Evolutionary conservation across 2,329 filamentous ascomycete species (phyloP).

Genomic region (Zymoseptoria crescenta): DNA sequence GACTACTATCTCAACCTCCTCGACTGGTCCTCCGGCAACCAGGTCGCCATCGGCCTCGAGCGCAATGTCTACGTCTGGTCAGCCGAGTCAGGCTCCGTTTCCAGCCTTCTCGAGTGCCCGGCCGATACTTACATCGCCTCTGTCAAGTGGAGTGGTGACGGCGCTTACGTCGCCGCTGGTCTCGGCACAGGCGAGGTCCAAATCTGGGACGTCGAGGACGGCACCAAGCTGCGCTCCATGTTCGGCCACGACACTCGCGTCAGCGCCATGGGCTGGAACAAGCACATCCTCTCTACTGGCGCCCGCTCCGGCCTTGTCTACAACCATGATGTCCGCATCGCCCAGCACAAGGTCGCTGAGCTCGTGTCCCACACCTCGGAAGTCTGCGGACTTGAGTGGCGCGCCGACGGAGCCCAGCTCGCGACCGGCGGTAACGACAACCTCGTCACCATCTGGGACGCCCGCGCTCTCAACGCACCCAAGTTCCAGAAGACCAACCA

Average conservation of each 20-base stretch:
- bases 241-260: conserved; percentile 94
- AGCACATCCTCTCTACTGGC: conserved; percentile 92
- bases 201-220: conserved; percentile 97
- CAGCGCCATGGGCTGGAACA: conserved; percentile 98
- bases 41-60: conserved; percentile 95
- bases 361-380: conserved; percentile 95
- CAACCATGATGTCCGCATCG: conserved; percentile 97
- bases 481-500: conserved; percentile 99
- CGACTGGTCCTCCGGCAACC: conserved; percentile 96
- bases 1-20: conserved; percentile 99
- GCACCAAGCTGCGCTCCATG: conserved; percentile 95
- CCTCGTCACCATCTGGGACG: conserved; percentile 98
- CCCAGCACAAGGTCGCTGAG: conserved; percentile 96
- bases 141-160: conserved; percentile 97
- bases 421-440: conserved; percentile 98
- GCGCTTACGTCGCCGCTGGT: conserved; percentile 90
- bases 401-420: conserved; percentile 89
- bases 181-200: conserved; percentile 94
- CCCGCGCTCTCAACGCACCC: conserved; percentile 81
- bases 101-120: conserved; percentile 77
- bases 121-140: conserved; percentile 94
- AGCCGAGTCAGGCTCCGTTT: conserved; percentile 83
- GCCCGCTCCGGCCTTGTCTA: conserved; percentile 89
- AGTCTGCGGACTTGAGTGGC: conserved; percentile 97
- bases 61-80: conserved; percentile 98